Evolutionary conservation across 2,329 filamentous ascomycete species (phyloP), one percentile per base, ranked within the genome.

Genomic region (Calonectria pseudoturangicola): DNA sequence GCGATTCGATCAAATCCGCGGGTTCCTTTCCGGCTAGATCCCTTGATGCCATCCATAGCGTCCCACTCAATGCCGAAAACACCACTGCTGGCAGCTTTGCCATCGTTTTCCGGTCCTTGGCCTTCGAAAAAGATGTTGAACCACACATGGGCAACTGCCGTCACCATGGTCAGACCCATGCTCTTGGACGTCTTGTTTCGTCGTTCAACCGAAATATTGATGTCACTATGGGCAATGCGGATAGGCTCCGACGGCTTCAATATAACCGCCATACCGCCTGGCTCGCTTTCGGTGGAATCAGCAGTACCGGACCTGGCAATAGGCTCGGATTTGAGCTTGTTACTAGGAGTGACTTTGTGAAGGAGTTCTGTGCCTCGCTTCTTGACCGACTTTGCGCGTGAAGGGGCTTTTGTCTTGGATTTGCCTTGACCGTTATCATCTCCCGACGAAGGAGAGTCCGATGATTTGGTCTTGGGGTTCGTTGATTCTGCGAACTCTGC

Each of bases 81-180:
- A 13, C 90, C 96, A 12, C 89, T 94, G 51, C 92, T 89, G 62
- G 93, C 89, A 0, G 94, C 88, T 18, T 87, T 85, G 28, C 94
- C 94, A 33, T 86, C 83, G 50, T 92, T 88, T 80, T 95, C 93
- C 0, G 93, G 92, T 0, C 94, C 93, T 25, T 90, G 87, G 54
- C 96, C 95, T 85, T 98, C 97, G 79, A 98, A 98, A 84, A 92
- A 98, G 2, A 92, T 88, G 81, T 99, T 99, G 87, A 98, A 98
- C 97, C 97, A 99, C 18, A 98, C 94, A 80, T 98, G 96, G 0
- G 96, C 96, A 12, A 98, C 93, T 0, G 96, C 93, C 0, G 96
- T 98, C 4, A 98, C 95, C 92, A 98, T 95, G 0, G 95, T 95
- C 77, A 95, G 90, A 1, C 95, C 93, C 83, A 97, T 93, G 12